Base-by-base conservation (phyloP, 225 moss, liverwort and hornwort species). In the Antitrichia curtipendula region DNA sequence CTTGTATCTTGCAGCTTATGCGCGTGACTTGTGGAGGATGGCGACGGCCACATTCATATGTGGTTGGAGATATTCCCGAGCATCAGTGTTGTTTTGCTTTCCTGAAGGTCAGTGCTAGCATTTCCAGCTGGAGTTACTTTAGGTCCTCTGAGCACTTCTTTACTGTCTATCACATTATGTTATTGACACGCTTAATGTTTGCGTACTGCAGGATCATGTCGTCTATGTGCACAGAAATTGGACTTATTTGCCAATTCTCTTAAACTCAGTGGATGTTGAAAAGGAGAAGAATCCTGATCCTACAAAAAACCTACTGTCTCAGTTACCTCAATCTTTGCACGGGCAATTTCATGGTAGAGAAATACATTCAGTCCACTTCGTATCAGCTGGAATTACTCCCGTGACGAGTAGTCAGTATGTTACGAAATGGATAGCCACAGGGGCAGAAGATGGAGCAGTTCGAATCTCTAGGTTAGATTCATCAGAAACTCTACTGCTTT, bases 301-400 rank as follows among this genome's bases (percentile, higher is more conserved):
- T 47, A 54, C 50, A n/a, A 81, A 85, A 81, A 79, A 75, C 12
- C 80, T 86, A 66, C 83, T 81, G 10, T 90, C 89, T 65, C 86
- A 87, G 65, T 82, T 92, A 84, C 92, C 90, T 85, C 91, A 94
- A 83, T 94, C 95, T 82, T 93, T 99, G 47, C 97, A 93, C 88
- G 92, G 89, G 77, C 96, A 96, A 90, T 99, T 99, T 88, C 99
- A 99, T 95, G 99, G 99, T 89, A 96, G 93, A 90, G 99, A 99
- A 92, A 96, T 99, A 78, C 94, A 95, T 80, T 95, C 99, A 60
- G 99, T 96, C 40, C 90, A 86, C 40, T 95, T 97, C 77, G 87
- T 97, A 84, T 82, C 88, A 49, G 85, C 83, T 90, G 87, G 87
- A 79, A 88, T 54, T 84, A 54, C 24, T 59, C 72, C 88, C 52